Evolutionary conservation across 345 rosid species (phyloP).

Genomic region (Murraya koenigii): DNA sequence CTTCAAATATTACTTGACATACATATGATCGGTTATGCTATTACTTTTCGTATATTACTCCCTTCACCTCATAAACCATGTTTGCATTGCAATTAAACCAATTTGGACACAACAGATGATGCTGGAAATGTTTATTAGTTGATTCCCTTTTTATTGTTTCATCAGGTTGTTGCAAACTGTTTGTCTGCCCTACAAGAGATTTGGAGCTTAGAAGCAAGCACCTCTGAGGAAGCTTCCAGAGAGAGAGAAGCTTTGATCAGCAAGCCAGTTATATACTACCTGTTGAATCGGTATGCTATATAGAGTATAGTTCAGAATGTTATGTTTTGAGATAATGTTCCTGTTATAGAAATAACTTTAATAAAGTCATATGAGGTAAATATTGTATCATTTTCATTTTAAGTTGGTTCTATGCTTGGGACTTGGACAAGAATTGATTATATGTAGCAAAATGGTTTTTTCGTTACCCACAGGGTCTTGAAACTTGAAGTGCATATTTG

Average conservation of each 20-base stretch:
- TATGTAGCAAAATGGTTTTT: neutral
- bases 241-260: slow-evolving; percentile 81
- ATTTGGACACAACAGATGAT: neutral
- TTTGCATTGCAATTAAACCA: neutral
- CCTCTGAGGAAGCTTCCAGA: slow-evolving; percentile 82
- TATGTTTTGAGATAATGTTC: neutral
- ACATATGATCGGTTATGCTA: neutral
- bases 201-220: slow-evolving; percentile 82
- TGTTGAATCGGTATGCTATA: slow-evolving; percentile 69
- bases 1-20: neutral
- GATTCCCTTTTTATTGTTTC: slow-evolving; percentile 10
- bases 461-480: neutral
- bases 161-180: slow-evolving; percentile 90
- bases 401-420: neutral
- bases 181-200: slow-evolving; percentile 91
- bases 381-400: neutral
- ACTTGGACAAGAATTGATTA: neutral
- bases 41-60: neutral
- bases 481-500: neutral
- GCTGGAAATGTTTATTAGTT: neutral
- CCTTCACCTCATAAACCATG: neutral
- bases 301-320: neutral
- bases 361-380: neutral
- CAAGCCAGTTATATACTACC: slow-evolving; percentile 68
- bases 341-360: neutral